phyloP scores from a whole-genome alignment of 768 basidiomycete species.

The Pluteus cervinus region DNA sequence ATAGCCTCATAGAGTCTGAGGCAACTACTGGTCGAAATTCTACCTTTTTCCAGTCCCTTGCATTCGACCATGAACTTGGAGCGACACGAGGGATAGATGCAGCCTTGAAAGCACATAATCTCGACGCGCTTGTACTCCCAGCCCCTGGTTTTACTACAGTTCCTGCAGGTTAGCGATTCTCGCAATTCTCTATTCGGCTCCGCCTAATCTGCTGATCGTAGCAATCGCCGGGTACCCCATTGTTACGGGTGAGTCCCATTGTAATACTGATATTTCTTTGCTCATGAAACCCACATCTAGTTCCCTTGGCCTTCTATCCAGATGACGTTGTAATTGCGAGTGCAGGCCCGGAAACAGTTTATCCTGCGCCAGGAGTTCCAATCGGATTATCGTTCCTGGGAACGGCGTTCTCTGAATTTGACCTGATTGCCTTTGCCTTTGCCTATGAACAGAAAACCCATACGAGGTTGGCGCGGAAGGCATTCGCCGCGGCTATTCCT shows the following conservation, averaged over 20 bases:
- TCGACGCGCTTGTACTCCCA: slow-evolving; percentile 51
- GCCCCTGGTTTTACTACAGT: slow-evolving; percentile 30
- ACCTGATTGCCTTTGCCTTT: slow-evolving; percentile 51
- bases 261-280: background rate
- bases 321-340: slow-evolving; percentile 31
- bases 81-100: slow-evolving; percentile 50
- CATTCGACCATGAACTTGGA: slow-evolving; percentile 40
- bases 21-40: slow-evolving; percentile 36
- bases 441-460: slow-evolving; percentile 64
- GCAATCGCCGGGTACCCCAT: slow-evolving; percentile 66
- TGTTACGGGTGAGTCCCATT: slow-evolving; percentile 42
- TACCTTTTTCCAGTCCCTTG: slow-evolving; percentile 37
- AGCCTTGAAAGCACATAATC: slow-evolving; percentile 33
- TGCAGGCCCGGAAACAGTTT: slow-evolving; percentile 37
- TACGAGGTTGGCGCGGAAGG: slow-evolving; percentile 1
- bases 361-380: slow-evolving; percentile 50
- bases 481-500: background rate
- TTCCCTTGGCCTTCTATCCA: slow-evolving; percentile 58
- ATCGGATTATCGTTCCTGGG: slow-evolving; percentile 61
- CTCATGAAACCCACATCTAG: slow-evolving; percentile 17
- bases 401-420: slow-evolving; percentile 54
- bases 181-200: background rate
- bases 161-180: slow-evolving; percentile 26
- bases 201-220: slow-evolving; percentile 8
- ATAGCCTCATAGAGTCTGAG: slow-evolving; percentile 32